Evolutionary conservation across 2,329 filamentous ascomycete species (phyloP), one percentile per base, ranked within the genome.

Genomic region (Neofusicoccum umdonicola): DNA sequence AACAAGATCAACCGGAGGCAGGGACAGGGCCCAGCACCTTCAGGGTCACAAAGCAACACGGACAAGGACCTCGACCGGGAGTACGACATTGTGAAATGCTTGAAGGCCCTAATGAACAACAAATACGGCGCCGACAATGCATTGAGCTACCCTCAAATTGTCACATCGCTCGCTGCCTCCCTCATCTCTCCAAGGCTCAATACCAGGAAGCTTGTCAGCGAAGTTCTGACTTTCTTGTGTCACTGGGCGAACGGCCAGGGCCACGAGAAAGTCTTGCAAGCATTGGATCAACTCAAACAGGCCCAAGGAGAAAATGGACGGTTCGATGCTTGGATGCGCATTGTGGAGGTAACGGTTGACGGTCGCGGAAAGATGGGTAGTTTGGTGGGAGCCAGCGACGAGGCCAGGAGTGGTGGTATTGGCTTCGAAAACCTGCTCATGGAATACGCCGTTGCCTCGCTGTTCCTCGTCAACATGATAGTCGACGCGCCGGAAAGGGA

Each of bases 81-180:
- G 79, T 98, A 98, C 76, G 95, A 98, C 74, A 97, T 99, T 68
- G 88, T 97, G 75, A 99, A 99, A 80, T 98, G 95, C 80, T 80
- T 99, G 65, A 98, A 98, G 82, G 93, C 93, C 37, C 80, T 98
- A 65, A 96, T 98, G 90, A 99, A 99, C 87, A 99, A 97, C 85
- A 97, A 97, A 77, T 98, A 96, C 76, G 95, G 95, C 67, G 95
- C 95, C 67, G 95, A 99, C 75, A 93, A 99, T 84, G 95, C 95
- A 17, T 83, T 99, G 65, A 84, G 87, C 66, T 93, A 98, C 74
- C 91, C 95, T 74, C 92, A 94, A 74, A 91, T 98, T 68, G 89
- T 97, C 68, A 88, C 96, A 64, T 91, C 95, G 1, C 84, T 99
- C 50, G 91, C 90, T 57, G 93, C 88, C 22, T 97, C 92, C 41